Base-by-base conservation (phyloP, 2,329 filamentous ascomycete genomes). In the Fusarium secorum region DNA sequence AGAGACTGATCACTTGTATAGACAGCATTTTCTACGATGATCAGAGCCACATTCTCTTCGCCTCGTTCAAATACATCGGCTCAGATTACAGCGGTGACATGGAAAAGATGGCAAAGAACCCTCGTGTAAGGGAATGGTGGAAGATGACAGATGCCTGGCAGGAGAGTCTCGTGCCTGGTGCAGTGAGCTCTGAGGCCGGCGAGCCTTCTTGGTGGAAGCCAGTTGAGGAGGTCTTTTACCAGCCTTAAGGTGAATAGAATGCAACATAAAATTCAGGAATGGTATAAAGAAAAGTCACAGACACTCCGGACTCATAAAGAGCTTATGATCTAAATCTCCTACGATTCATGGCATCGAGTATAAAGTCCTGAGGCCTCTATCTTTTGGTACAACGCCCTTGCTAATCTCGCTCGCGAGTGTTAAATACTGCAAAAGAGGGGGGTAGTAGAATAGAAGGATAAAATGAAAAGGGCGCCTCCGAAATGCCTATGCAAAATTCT, bases 71-170 rank as follows among this genome's bases (percentile, higher is more conserved):
- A 78, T 95, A 95, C 75, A 84, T 91, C n/a, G 93, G 93, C 1
- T 87, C 87, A 65, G 87, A 93, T 70, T 94, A 88, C 66, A 89
- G 87, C 5, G 90, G 85, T 14, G 93, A 95, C 76, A 95, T 95
- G 93, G 86, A 88, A 79, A 85, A 84, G 67, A 94, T 95, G 92
- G 85, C 86, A 3, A 88, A 88, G 62, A 93, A 94, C 73, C 86
- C 88, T 2, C 90, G 90, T 76, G 91, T 95, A 36, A 86, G 88
- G 60, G 89, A 92, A 79, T 95, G 93, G 93, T 95, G 92, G 92
- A 83, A 83, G 63, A 91, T 95, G 89, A 95, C 93, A 53, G 93
- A 95, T 79, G 84, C 84, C 18, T 93, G 90, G 84, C 93, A 95
- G 81, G 90, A 89, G 79, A 86, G 84, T 46, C 77, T 91, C 33